Base-by-base conservation (phyloP, 768 basidiomycete genomes). In the Kwoniella heveanensis region DNA sequence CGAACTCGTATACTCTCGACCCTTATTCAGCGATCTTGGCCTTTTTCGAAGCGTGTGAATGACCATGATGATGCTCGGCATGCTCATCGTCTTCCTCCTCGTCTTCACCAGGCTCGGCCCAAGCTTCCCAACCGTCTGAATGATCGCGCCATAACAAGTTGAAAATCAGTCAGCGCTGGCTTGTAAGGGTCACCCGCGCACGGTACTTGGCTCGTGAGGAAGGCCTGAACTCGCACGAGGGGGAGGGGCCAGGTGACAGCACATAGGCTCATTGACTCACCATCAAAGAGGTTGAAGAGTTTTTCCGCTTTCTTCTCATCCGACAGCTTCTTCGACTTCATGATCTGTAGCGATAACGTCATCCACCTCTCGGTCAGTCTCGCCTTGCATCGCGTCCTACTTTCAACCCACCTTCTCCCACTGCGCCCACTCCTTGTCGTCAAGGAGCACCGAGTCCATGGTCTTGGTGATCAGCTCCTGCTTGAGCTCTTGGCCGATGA, bases 111-210 rank as follows among this genome's bases (percentile, higher is more conserved):
- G 59, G 54, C 12, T 72, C 72, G 15, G 56, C 30, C 76, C 73
- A 71, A 21, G 64, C 77, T 54, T 80, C 80, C 68, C 74, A 80
- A 0, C 80, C 80, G 49, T 80, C 77, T 50, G 15, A 44, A 17
- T n/a, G n/a, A n/a, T n/a, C n/a, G n/a, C n/a, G n/a, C n/a, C n/a
- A n/a, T n/a, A n/a, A n/a, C n/a, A n/a, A n/a, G n/a, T n/a, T n/a
- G n/a, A n/a, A n/a, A n/a, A n/a, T n/a, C n/a, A n/a, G n/a, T n/a
- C n/a, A n/a, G n/a, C n/a, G n/a, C n/a, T n/a, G n/a, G n/a, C n/a
- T n/a, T n/a, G n/a, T n/a, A n/a, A n/a, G n/a, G n/a, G n/a, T n/a
- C n/a, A n/a, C n/a, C n/a, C n/a, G n/a, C n/a, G n/a, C n/a, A n/a
- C n/a, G n/a, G n/a, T n/a, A n/a, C n/a, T n/a, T n/a, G n/a, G n/a